These are phyloP conservation scores for Senna tora DNA, from an alignment of 306 rosid genomes.

Conservation along the genomic window DNA sequence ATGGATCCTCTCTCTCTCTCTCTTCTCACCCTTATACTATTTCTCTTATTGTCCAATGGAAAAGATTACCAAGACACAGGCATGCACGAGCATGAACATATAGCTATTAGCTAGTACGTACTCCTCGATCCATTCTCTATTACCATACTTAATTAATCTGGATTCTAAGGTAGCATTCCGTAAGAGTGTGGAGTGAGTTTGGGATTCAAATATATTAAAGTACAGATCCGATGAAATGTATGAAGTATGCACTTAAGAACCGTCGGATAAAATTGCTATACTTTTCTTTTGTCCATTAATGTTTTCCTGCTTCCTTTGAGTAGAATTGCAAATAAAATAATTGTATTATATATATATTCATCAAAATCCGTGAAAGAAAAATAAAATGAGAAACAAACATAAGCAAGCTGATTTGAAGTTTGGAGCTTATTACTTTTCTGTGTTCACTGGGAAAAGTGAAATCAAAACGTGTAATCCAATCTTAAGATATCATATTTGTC, in stretches of 20 bases:
- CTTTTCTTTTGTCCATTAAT: no score
- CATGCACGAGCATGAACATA: conserved; percentile 3
- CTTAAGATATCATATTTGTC: conserved; percentile 36
- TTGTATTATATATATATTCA: no score
- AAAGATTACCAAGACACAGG: background rate
- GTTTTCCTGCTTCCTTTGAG: background rate
- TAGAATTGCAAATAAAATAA: background rate
- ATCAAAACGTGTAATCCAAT: conserved; percentile 23
- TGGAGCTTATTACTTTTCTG: background rate
- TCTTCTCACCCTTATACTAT: background rate
- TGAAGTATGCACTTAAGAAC: no score
- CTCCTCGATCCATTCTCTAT: no score
- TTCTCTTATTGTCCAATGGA: background rate
- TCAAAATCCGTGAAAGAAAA: conserved; percentile 1
- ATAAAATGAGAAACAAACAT: background rate
- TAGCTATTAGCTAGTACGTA: no score
- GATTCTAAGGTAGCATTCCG: no score
- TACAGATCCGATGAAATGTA: no score
- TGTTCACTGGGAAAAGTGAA: background rate
- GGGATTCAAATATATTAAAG: no score
- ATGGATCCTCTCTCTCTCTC: background rate
- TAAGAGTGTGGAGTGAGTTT: no score
- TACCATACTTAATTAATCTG: no score
- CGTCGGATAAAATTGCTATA: no score
- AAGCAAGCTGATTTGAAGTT: conserved; percentile 17